phyloP scores from a whole-genome alignment of 352 stramenopile species.

The Globisporangium orthogonon region DNA sequence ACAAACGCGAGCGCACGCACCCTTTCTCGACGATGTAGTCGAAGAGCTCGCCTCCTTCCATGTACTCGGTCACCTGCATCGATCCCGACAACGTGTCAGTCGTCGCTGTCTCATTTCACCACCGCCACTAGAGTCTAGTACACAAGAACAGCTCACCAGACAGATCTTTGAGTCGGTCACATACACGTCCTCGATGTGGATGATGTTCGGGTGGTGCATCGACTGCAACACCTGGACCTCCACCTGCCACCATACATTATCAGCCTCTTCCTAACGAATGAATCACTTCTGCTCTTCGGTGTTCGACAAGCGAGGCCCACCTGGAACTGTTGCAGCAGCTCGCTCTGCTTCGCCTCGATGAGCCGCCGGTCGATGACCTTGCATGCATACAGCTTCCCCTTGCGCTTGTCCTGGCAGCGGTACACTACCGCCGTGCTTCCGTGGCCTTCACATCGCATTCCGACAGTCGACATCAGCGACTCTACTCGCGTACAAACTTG shows the following conservation, averaged over 20 bases:
- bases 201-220: conserved; percentile 88
- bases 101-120: neutral
- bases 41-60: conserved; percentile 86
- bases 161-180: conserved; percentile 80
- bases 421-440: conserved; percentile 85
- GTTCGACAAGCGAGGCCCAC: conserved; percentile 13
- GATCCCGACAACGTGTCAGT: neutral
- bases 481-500: no score
- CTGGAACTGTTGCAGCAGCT: conserved; percentile 86
- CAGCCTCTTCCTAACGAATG: no score
- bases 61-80: conserved; percentile 80
- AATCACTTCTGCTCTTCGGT: no score
- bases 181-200: conserved; percentile 86
- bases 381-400: conserved; percentile 52
- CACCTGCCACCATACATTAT: conserved; percentile 25
- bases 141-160: conserved; percentile 37
- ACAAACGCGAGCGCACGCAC: conserved; percentile 13
- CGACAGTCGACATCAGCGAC: no score
- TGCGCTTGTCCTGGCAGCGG: conserved; percentile 61
- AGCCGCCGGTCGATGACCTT: conserved; percentile 86
- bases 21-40: conserved; percentile 90
- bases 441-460: conserved; percentile 31
- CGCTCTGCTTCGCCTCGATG: conserved; percentile 65
- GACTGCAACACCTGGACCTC: conserved; percentile 89
- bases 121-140: neutral